Base-by-base conservation (phyloP, 176 grass and related monocot species). In the Bromus sterilis region DNA sequence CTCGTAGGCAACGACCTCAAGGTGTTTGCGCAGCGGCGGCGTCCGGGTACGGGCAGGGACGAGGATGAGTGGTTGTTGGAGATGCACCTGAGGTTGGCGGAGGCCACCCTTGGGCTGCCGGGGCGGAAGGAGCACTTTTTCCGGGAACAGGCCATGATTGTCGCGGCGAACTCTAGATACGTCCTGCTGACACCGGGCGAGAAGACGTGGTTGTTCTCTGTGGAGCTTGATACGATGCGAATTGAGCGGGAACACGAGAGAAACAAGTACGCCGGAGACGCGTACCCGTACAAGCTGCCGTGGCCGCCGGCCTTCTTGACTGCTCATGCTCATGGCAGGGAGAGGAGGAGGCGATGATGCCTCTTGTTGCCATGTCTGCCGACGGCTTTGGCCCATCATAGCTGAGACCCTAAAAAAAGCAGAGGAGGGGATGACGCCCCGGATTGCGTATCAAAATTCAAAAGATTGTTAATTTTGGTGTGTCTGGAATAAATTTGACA, bases 171-270 rank as follows among this genome's bases (percentile, higher is more conserved):
- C 2, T 0, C 48, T 1, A 5, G 4, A 6, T 66, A 57, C 46
- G 7, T 80, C 23, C 35, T 86, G 5, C 12, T 86, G 13, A 66
- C 69, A n/a, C 69, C 57, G 6, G 2, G 26, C 13, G 25, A 80
- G 23, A 35, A 64, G 16, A 32, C 12, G 3, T 75, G 77, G 11
- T 13, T 86, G 4, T 86, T 86, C 78, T 67, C 78, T 36, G 35
- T 86, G 0, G 78, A 76, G 26, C 35, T 86, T 2, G 26, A 75
- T 0, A 76, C 65, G 1, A 39, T 68, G 65, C 35, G 21, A 6
- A 5, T 68, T 6, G 65, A 68, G 35, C 5, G 9, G 4, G 2
- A 0, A 40, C 43, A 46, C 43, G 43, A 46, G 43, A 46, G 43
- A 46, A 46, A 46, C 43, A 46, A 2, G 14, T 46, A 16, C 43